A percentile compares a stretch with the other conserved stretches of the same genome.
These are phyloP conservation scores for Prunella vulgaris DNA, from an alignment of 257 asterid genomes.

Conservation along the genomic window DNA sequence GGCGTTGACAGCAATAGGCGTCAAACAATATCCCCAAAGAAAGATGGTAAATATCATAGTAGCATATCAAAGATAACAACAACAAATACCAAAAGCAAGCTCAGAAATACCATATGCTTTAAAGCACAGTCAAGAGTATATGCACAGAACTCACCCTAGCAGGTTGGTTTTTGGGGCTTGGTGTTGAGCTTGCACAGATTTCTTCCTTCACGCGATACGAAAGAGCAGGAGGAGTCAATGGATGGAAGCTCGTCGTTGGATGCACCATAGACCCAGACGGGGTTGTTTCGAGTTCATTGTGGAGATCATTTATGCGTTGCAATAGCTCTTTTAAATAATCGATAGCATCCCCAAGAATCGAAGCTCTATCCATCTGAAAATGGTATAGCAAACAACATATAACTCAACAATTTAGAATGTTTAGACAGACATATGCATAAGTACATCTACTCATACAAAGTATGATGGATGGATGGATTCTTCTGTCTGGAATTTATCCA, in stretches of 20 bases:
- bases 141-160: constrained; percentile 48
- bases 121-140: not conserved
- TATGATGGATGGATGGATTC: not conserved
- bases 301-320: constrained; percentile 80
- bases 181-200: constrained; percentile 58
- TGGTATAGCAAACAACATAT: not conserved
- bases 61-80: not conserved
- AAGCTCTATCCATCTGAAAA: constrained; percentile 86
- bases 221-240: constrained; percentile 57
- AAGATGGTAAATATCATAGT: not conserved
- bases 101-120: not conserved
- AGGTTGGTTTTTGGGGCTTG: constrained; percentile 83
- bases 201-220: constrained; percentile 72
- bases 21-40: not conserved
- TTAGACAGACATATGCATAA: not conserved
- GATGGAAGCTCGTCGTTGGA: constrained; percentile 59
- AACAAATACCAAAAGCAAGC: not conserved
- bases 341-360: constrained; percentile 86
- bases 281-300: constrained; percentile 72
- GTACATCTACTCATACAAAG: not conserved
- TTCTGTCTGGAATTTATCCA: not conserved
- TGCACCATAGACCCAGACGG: constrained; percentile 52
- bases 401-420: not conserved
- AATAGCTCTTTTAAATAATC: constrained; percentile 80
- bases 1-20: not conserved